phyloP scores from a whole-genome alignment of 495 filamentous ascomycete genomes.

The Aspergillus carlsbadensis region DNA sequence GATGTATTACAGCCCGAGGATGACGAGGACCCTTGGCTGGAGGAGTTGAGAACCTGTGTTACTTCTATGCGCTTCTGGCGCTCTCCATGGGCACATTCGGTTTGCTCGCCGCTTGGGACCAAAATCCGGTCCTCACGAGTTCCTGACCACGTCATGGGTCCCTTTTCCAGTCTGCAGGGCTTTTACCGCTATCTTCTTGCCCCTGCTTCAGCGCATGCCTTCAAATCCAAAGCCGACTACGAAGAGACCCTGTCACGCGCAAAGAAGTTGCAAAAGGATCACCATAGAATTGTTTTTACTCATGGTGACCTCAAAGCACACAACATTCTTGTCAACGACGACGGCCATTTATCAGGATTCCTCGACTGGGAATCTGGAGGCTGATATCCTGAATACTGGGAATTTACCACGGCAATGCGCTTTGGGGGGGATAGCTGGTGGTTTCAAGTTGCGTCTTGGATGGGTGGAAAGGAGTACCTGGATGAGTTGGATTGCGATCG shows the following conservation, averaged over 20 bases:
- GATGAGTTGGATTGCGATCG: constrained; percentile 24
- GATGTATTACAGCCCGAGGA: constrained; percentile 12
- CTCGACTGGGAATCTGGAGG: constrained; percentile 54
- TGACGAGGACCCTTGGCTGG: constrained; percentile 17
- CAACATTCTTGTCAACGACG: constrained; percentile 46
- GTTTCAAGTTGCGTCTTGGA: constrained; percentile 25
- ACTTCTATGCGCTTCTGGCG: constrained; percentile 19
- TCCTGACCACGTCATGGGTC: constrained; percentile 18
- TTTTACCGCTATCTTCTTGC: constrained; percentile 15
- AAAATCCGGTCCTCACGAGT: constrained; percentile 12
- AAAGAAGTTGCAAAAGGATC: constrained; percentile 15
- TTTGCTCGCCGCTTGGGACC: constrained; percentile 15
- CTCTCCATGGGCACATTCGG: neutral
- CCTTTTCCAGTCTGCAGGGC: constrained; percentile 8
- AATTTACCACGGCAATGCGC: constrained; percentile 40
- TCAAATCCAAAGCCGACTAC: constrained; percentile 21
- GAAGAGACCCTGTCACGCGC: constrained; percentile 20
- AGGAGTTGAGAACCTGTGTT: constrained; percentile 16
- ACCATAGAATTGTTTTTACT: constrained; percentile 36
- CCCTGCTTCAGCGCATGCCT: constrained; percentile 12
- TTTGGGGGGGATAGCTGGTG: constrained; percentile 28
- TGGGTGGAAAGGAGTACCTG: constrained; percentile 25
- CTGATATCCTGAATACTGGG: constrained; percentile 57
- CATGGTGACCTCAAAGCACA: constrained; percentile 49
- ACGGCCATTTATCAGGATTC: constrained; percentile 47